Evolutionary conservation across 78 protist genomes (phyloP).

Genomic region (Dictyostelium discoideum): DNA sequence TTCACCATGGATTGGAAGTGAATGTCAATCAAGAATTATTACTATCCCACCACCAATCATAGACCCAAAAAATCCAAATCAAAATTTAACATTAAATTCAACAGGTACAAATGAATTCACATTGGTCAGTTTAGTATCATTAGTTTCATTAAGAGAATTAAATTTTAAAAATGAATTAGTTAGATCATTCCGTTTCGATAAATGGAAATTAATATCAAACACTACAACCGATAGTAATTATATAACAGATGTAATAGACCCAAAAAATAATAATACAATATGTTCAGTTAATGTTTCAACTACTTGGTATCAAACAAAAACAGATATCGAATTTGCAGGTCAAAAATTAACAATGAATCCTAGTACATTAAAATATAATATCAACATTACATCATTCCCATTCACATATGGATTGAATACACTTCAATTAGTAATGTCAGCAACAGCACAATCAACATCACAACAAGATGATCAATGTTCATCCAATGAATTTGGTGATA

Average conservation of each 20-base stretch:
- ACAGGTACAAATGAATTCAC: neutral
- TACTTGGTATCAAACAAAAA: neutral
- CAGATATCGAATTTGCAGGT: neutral
- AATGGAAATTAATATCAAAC: neutral
- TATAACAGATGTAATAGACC: neutral
- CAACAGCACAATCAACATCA: neutral
- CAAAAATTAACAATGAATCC: constrained; percentile 13
- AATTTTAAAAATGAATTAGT: neutral
- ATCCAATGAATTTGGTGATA: neutral
- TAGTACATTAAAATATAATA: neutral
- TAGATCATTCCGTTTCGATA: neutral
- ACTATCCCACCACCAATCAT: neutral
- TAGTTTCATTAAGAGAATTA: neutral
- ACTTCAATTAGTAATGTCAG: constrained; percentile 14
- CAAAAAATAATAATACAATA: neutral
- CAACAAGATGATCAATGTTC: neutral
- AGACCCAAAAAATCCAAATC: neutral
- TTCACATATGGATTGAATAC: neutral
- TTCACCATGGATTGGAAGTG: neutral
- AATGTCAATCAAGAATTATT: neutral
- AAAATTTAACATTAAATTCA: neutral
- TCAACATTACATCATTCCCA: neutral
- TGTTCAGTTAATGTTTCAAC: neutral
- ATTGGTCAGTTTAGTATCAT: neutral
- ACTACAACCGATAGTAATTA: neutral